These are phyloP conservation scores for Russula vinacea DNA, from an alignment of 768 basidiomycete species.

Conservation along the genomic window DNA sequence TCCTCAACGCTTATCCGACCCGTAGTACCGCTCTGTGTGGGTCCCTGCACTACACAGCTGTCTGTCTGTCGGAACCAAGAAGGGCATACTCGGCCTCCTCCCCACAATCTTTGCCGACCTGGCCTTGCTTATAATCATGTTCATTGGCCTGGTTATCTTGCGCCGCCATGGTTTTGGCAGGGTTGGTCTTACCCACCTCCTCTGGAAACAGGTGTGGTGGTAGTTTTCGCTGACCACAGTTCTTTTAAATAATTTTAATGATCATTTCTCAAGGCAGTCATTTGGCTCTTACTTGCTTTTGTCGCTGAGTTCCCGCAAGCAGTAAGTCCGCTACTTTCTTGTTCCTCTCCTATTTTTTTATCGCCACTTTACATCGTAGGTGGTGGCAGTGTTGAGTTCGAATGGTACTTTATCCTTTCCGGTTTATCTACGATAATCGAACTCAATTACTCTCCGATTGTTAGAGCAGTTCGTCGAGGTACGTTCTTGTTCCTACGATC, in stretches of 20 bases:
- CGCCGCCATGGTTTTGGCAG: background rate
- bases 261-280: background rate
- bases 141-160: background rate
- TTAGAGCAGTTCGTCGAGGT: no score
- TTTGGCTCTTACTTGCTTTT: slow-evolving; percentile 3
- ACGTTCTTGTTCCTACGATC: no score
- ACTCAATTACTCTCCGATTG: no score
- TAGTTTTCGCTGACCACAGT: no score
- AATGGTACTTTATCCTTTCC: no score
- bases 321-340: background rate
- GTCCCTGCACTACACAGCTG: background rate
- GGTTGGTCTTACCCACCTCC: background rate
- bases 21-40: background rate
- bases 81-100: background rate
- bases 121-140: slow-evolving; percentile 1
- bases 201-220: slow-evolving; percentile 6
- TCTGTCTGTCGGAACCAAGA: background rate
- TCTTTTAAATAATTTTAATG: background rate
- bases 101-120: background rate
- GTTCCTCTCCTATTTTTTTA: background rate
- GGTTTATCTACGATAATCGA: no score
- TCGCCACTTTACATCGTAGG: no score
- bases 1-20: background rate
- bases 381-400: no score
- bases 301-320: background rate